Percentiles rank a stretch among this genome's conserved stretches.
Evolutionary conservation across 1,284 basidiomycete species (phyloP).

Genomic region (Cryptococcus sp.): DNA sequence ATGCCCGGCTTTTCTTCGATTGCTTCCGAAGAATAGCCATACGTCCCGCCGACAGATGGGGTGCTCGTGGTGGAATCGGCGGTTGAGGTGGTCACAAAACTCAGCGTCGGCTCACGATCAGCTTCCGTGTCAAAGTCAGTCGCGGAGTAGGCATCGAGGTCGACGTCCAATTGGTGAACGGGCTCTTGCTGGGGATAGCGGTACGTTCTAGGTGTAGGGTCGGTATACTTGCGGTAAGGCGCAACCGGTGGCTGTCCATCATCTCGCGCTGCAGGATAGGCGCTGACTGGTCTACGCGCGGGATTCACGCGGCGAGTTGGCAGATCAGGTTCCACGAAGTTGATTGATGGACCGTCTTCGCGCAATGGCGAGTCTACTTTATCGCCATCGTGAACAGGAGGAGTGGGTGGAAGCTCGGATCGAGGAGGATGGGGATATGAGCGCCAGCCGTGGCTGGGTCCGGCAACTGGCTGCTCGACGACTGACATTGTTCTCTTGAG

Average conservation of each 20-base stretch:
- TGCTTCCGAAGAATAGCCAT: slow-evolving; percentile 29
- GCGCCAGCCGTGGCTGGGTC: slow-evolving; percentile 19
- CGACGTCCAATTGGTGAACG: slow-evolving; percentile 40
- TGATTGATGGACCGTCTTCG: slow-evolving; percentile 15
- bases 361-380: slow-evolving; percentile 1
- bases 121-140: slow-evolving; percentile 36
- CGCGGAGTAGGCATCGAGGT: slow-evolving; percentile 45
- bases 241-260: slow-evolving; percentile 24
- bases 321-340: slow-evolving; percentile 30
- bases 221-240: slow-evolving; percentile 44
- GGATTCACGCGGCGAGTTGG: slow-evolving; percentile 21
- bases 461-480: slow-evolving; percentile 18
- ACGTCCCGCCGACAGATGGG: slow-evolving; percentile 36
- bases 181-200: slow-evolving; percentile 5
- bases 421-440: slow-evolving; percentile 5
- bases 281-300: slow-evolving; percentile 37
- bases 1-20: slow-evolving; percentile 27
- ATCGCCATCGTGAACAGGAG: slow-evolving; percentile 27
- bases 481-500: slow-evolving; percentile 10
- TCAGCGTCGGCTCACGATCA: slow-evolving; percentile 46
- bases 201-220: slow-evolving; percentile 34
- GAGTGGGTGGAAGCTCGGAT: slow-evolving; percentile 33
- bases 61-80: slow-evolving; percentile 45
- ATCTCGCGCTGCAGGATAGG: slow-evolving; percentile 29
- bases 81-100: slow-evolving; percentile 50